Conservation (phyloP, 441 rosid species). For the Lepidium campestre region DNA sequence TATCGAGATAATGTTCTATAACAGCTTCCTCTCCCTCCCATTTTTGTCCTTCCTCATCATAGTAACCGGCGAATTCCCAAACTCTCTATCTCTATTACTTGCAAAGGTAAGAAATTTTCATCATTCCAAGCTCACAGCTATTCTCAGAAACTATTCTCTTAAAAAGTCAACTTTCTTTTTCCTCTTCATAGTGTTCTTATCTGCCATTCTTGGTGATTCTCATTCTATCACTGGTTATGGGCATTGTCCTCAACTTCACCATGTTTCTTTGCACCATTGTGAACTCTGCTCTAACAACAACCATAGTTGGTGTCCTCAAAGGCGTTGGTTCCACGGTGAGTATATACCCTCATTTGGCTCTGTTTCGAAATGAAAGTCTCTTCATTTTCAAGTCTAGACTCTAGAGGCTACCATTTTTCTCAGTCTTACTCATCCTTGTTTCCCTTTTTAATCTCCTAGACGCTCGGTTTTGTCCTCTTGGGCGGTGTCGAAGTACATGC, state of each 20-base stretch:
- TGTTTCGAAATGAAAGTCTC: not conserved
- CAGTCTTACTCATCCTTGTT: not conserved
- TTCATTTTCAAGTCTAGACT: not conserved
- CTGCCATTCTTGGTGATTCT: conserved; percentile 64
- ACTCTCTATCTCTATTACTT: conserved; percentile 58
- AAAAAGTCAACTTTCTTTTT: not conserved
- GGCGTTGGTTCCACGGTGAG: conserved; percentile 96
- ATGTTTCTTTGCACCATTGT: conserved; percentile 96
- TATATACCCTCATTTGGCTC: conserved; percentile 18
- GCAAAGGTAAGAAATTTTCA: conserved; percentile 65
- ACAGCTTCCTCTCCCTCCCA: conserved; percentile 90
- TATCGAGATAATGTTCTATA: conserved; percentile 87
- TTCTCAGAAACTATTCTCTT: not conserved
- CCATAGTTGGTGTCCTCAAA: conserved; percentile 96
- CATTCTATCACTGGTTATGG: conserved; percentile 79
- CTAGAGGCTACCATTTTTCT: conserved; percentile 1
- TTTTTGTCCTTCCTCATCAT: conserved; percentile 72
- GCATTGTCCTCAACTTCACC: conserved; percentile 90
- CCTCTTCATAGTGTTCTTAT: conserved; percentile 61
- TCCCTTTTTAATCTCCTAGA: conserved; percentile 33
- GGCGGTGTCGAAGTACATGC: conserved; percentile 92
- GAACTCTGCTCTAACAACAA: conserved; percentile 94
- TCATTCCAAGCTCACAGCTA: not conserved
- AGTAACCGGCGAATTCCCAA: conserved; percentile 81
- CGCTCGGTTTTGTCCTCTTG: conserved; percentile 79